phyloP scores from a whole-genome alignment of 768 basidiomycete genomes.

The Rhizopogon rudus region DNA sequence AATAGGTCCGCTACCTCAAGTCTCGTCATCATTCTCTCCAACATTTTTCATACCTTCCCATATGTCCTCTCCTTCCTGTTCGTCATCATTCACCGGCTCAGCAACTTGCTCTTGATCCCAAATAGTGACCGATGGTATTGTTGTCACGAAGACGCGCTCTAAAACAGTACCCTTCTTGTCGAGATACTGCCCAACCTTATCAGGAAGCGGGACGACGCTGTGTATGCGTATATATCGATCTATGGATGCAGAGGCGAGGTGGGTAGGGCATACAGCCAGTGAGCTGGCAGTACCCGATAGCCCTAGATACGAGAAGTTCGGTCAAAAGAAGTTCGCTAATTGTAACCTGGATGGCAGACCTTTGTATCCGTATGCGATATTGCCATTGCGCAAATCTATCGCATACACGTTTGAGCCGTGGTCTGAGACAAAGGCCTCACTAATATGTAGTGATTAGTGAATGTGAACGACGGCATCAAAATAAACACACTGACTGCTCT shows the following conservation, averaged over 20 bases:
- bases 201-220: constrained; percentile 49
- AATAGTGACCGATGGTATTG: constrained; percentile 53
- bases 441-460: constrained; percentile 20
- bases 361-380: constrained; percentile 61
- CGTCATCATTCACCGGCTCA: constrained; percentile 9
- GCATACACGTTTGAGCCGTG: constrained; percentile 57
- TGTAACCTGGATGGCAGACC: constrained; percentile 31
- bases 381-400: constrained; percentile 66
- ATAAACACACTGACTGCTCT: constrained; percentile 52
- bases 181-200: constrained; percentile 41
- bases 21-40: constrained; percentile 33
- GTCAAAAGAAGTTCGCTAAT: not conserved
- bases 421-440: constrained; percentile 70
- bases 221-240: constrained; percentile 74
- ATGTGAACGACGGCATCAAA: not conserved
- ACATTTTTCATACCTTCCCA: constrained; percentile 65
- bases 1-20: constrained; percentile 3
- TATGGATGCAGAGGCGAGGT: constrained; percentile 56
- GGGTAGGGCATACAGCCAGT: constrained; percentile 47
- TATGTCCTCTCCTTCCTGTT: constrained; percentile 51
- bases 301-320: constrained; percentile 34
- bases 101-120: constrained; percentile 46
- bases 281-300: constrained; percentile 68
- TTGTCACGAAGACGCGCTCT: constrained; percentile 60
- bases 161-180: constrained; percentile 56